Conservation (phyloP, 306 rosid genomes). For the Trifolium fragiferum region DNA sequence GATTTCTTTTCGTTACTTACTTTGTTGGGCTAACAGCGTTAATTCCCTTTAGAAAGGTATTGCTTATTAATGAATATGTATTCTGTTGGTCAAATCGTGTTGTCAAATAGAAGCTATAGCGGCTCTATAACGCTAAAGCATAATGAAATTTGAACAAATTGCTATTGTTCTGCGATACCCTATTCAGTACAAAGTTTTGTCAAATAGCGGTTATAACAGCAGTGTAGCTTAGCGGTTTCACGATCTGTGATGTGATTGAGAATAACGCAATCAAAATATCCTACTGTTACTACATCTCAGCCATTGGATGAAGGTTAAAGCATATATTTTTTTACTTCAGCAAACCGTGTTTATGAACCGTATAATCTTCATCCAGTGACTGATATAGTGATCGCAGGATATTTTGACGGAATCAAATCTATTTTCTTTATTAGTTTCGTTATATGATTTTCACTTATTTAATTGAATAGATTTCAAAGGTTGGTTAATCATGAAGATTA, state of each 20-base stretch:
- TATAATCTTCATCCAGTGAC: not conserved
- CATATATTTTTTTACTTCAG: not conserved
- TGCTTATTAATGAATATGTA: not conserved
- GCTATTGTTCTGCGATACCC: not conserved
- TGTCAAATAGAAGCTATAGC: not conserved
- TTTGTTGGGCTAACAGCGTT: conserved; percentile 82
- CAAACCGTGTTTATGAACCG: not conserved
- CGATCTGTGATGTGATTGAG: no score
- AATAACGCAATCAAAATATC: no score
- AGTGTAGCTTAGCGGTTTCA: no score
- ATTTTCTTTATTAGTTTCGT: not conserved
- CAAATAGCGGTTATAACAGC: no score
- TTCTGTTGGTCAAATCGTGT: not conserved
- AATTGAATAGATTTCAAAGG: not conserved
- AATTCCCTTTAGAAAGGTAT: conserved; percentile 91
- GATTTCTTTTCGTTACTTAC: conserved; percentile 80
- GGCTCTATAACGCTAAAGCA: not conserved
- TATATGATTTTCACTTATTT: conserved; percentile 28
- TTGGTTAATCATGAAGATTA: no score
- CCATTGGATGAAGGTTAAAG: not conserved
- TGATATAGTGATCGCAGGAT: not conserved
- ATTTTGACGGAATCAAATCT: not conserved
- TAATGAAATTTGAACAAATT: not conserved
- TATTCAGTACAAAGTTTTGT: not conserved
- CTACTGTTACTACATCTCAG: not conserved